Conservation (phyloP, 2,329 filamentous ascomycete species). For the Colletotrichum limetticola region DNA sequence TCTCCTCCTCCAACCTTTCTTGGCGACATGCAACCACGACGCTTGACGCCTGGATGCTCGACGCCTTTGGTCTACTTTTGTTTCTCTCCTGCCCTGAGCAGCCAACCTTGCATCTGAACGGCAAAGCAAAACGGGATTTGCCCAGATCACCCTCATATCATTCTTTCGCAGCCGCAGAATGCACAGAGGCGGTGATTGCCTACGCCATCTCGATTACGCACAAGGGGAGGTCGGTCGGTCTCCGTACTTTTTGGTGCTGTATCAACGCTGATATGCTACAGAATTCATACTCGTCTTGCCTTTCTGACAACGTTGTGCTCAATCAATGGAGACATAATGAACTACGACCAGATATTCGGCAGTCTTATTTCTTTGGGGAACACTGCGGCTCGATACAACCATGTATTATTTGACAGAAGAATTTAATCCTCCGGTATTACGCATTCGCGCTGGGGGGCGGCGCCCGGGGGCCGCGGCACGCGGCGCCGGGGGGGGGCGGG, state of each 20-base stretch:
- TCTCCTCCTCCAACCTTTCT: constrained; percentile 1
- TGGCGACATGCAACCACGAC: not conserved
- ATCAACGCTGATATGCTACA: not conserved
- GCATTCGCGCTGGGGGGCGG: too few species aligned
- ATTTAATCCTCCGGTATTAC: not conserved
- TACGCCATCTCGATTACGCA: too few species aligned
- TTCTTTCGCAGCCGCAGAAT: not conserved
- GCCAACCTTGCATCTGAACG: not conserved
- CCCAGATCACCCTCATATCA: too few species aligned
- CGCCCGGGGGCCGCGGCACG: too few species aligned
- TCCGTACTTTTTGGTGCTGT: not conserved
- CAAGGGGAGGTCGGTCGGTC: too few species aligned
- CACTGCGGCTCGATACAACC: not conserved
- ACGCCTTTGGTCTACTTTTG: not conserved
- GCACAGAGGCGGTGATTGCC: too few species aligned
- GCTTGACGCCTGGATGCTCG: not conserved
- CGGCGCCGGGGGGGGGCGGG: too few species aligned
- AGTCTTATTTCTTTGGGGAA: not conserved
- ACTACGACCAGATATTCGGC: not conserved
- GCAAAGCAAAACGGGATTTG: not conserved
- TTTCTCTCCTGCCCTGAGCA: not conserved
- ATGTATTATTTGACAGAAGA: not conserved
- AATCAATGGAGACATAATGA: not conserved
- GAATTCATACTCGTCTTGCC: not conserved
- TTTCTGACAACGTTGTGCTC: not conserved